phyloP scores from a whole-genome alignment of 768 basidiomycete species.

The Panaeolus papilionaceus region DNA sequence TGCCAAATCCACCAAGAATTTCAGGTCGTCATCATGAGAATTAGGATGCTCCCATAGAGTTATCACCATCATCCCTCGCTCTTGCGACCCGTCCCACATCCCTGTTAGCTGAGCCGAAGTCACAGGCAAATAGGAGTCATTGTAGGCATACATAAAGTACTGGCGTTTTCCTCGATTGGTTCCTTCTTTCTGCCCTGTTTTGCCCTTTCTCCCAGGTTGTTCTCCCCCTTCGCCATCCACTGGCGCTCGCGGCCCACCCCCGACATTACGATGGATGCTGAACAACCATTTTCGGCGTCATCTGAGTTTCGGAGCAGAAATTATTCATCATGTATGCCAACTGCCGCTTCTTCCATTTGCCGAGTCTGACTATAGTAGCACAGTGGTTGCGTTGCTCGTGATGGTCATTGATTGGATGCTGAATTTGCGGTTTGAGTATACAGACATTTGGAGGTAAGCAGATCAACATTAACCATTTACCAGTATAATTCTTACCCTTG shows the following conservation, averaged over 20 bases:
- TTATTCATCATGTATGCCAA: neutral
- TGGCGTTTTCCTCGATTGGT: neutral
- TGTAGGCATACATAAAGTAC: neutral
- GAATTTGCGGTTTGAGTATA: neutral
- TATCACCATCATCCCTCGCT: neutral
- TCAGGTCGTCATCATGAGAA: neutral
- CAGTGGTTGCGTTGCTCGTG: neutral
- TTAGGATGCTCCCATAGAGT: neutral
- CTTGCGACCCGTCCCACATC: neutral
- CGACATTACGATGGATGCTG: neutral
- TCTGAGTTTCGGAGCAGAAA: neutral
- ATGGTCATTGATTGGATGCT: neutral
- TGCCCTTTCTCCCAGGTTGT: neutral
- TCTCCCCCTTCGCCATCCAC: neutral
- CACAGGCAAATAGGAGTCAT: neutral
- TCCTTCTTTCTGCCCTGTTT: neutral
- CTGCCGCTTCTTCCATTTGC: neutral
- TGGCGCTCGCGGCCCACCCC: neutral
- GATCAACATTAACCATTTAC: neutral
- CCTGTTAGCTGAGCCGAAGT: neutral
- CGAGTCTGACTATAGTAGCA: neutral
- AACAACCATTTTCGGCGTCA: constrained; percentile 2
- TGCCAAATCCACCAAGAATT: too few species aligned
- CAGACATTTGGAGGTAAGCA: neutral
- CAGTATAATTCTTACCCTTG: neutral